Conservation (phyloP, 768 basidiomycete species). For the Tricholoma hemisulphureum region DNA sequence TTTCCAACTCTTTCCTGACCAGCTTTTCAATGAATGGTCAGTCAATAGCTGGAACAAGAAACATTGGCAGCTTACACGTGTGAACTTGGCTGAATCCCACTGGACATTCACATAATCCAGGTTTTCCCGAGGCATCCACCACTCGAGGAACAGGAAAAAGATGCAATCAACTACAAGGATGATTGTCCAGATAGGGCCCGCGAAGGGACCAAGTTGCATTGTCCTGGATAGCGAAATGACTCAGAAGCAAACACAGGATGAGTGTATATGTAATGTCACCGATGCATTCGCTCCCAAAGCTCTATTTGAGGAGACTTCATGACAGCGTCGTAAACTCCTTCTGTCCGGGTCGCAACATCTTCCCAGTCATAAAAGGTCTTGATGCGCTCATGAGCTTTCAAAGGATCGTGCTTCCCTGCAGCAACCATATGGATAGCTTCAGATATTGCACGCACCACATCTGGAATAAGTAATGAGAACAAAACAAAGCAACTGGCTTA, state of each 20-base stretch:
- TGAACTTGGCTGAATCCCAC: conserved; percentile 53
- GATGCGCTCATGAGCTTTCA: conserved; percentile 72
- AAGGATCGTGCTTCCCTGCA: conserved; percentile 69
- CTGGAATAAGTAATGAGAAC: conserved; percentile 36
- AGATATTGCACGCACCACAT: conserved; percentile 80
- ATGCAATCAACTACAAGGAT: conserved; percentile 89
- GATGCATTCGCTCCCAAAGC: conserved; percentile 73
- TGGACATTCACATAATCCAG: conserved; percentile 71
- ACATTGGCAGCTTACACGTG: conserved; percentile 26
- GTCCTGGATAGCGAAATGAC: conserved; percentile 44
- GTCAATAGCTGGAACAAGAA: neutral
- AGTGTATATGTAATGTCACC: conserved; percentile 43
- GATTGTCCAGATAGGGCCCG: conserved; percentile 83
- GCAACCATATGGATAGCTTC: conserved; percentile 74
- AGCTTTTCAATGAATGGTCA: neutral
- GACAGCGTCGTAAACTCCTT: conserved; percentile 75
- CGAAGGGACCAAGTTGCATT: conserved; percentile 73
- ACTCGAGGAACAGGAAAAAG: conserved; percentile 83
- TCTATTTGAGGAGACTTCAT: conserved; percentile 59
- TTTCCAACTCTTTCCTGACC: neutral
- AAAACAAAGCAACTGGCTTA: conserved; percentile 1
- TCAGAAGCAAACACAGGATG: neutral
- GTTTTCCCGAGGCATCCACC: conserved; percentile 74
- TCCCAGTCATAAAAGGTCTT: conserved; percentile 86
- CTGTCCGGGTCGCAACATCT: conserved; percentile 76